Percentiles rank a stretch among this genome's conserved stretches.
phyloP scores from a whole-genome alignment of 2,329 filamentous ascomycete species.

The Cercospora nicotianae region DNA sequence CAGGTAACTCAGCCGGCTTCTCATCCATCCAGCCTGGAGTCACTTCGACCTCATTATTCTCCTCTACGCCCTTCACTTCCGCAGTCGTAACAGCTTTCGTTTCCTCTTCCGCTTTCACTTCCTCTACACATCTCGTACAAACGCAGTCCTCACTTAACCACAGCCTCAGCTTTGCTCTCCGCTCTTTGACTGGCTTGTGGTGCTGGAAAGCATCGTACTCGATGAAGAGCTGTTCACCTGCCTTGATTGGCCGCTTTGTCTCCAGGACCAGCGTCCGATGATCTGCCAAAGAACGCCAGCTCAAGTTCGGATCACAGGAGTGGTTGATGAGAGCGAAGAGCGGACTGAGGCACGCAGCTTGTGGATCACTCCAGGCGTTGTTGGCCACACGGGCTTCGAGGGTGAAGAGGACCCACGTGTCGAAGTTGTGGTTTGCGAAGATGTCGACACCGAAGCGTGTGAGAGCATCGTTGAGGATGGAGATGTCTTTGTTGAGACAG shows the following conservation, averaged over 20 bases:
- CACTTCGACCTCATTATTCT: background rate
- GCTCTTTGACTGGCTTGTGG: conserved; percentile 20
- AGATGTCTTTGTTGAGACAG: conserved; percentile 69
- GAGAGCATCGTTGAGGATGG: conserved; percentile 68
- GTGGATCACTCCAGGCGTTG: conserved; percentile 70
- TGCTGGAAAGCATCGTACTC: conserved; percentile 32
- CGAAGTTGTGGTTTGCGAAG: conserved; percentile 60
- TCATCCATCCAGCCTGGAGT: background rate
- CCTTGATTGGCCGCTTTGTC: conserved; percentile 16
- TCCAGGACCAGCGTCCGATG: conserved; percentile 26
- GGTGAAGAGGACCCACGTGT: conserved; percentile 82
- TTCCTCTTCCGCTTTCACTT: conserved; percentile 20
- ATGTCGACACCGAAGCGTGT: conserved; percentile 80
- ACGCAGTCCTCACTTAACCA: conserved; percentile 35
- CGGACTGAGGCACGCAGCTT: conserved; percentile 62
- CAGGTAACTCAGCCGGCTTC: conserved; percentile 1
- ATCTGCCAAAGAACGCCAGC: conserved; percentile 61
- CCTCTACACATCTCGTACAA: conserved; percentile 33
- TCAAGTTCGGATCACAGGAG: conserved; percentile 87
- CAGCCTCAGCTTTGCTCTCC: conserved; percentile 24
- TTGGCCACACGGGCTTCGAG: conserved; percentile 84
- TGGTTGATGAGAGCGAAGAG: conserved; percentile 96
- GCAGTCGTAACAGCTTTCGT: background rate
- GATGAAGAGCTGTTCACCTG: conserved; percentile 37
- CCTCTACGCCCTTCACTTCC: conserved; percentile 20